Base-by-base conservation (phyloP, 2,329 filamentous ascomycete genomes). In the Aspergillus sp. region DNA sequence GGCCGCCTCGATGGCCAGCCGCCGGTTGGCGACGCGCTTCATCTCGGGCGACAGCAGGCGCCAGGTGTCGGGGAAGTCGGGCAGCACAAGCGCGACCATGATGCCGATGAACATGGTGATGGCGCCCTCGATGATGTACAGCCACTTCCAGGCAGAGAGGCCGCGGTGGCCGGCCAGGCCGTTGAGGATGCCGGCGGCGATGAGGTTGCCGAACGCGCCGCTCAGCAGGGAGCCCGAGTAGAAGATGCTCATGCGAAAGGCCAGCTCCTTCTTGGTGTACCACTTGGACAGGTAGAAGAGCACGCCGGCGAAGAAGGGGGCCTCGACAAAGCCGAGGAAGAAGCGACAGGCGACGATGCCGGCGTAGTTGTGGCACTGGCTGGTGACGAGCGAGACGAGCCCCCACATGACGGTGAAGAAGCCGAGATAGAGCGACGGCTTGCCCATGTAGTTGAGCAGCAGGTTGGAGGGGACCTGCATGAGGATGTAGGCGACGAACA, bases 201-300 rank as follows among this genome's bases (percentile, higher is more conserved):
- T 79, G 21, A 82, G 69, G 17, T 76, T 79, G n/a, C 78, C 78
- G 58, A 82, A 82, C 2, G 79, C 79, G 43, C 68, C 76, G 47
- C 74, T 75, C 25, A 82, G 71, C 17, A 81, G 64, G 2, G 73
- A 76, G 3, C 78, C 79, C 3, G 77, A 76, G 62, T 80, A 82
- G 50, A 82, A 75, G 41, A 81, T 74, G n/a, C 75, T 75, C 58
- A 76, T 80, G 4, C 80, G 73, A 40, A 78, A 70, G 3, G 75
- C 75, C 14, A 82, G 64, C 53, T 82, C 79, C 43, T 77, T 73
- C 53, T 77, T 77, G 2, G 78, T 81, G 58, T 81, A 82, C 77
- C 78, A 81, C 49, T 73, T 76, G 11, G 72, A 76, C 5, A 79
- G 68, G 49, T 76, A 77, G 63, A 76, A 78, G 4, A 79, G 61